These are phyloP conservation scores for Anastatica hierochuntica DNA, from an alignment of 345 rosid species.

Conservation along the genomic window DNA sequence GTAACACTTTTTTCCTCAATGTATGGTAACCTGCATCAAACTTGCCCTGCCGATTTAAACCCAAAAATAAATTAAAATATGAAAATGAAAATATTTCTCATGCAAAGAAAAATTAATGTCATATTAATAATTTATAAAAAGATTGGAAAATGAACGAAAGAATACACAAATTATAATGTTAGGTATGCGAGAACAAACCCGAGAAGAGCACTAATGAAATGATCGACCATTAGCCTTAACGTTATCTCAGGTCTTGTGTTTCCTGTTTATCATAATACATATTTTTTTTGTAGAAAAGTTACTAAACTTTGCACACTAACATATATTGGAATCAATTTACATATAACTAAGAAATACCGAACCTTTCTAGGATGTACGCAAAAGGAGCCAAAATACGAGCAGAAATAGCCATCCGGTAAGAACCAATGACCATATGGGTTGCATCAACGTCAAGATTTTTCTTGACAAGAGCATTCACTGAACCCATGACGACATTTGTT, in stretches of 20 bases:
- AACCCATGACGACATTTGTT: conserved; percentile 43
- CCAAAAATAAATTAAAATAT: too few species aligned
- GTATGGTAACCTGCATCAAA: conserved; percentile 34
- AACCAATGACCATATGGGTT: conserved; percentile 48
- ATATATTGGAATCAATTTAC: not conserved
- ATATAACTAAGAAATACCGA: not conserved
- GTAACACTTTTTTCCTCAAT: too few species aligned
- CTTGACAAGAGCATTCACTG: conserved; percentile 56
- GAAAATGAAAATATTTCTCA: too few species aligned
- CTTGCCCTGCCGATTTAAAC: conserved; percentile 33
- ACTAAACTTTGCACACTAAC: not conserved
- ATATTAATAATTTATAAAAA: too few species aligned
- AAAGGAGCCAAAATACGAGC: conserved; percentile 53
- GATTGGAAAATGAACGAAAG: too few species aligned
- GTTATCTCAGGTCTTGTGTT: conserved; percentile 33
- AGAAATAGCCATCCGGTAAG: conserved; percentile 57
- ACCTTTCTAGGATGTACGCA: conserved; percentile 64
- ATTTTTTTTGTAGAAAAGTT: not conserved
- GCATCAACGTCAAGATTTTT: conserved; percentile 49
- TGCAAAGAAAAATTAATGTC: not conserved
- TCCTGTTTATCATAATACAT: conserved; percentile 21
- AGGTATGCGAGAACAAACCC: conserved; percentile 32
- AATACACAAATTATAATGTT: too few species aligned
- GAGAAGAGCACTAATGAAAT: conserved; percentile 38
- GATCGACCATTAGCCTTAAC: conserved; percentile 27